Percentiles rank a stretch among this genome's conserved stretches.
phyloP scores from a whole-genome alignment of 306 rosid genomes.

The Sechiopsis laciniata region DNA sequence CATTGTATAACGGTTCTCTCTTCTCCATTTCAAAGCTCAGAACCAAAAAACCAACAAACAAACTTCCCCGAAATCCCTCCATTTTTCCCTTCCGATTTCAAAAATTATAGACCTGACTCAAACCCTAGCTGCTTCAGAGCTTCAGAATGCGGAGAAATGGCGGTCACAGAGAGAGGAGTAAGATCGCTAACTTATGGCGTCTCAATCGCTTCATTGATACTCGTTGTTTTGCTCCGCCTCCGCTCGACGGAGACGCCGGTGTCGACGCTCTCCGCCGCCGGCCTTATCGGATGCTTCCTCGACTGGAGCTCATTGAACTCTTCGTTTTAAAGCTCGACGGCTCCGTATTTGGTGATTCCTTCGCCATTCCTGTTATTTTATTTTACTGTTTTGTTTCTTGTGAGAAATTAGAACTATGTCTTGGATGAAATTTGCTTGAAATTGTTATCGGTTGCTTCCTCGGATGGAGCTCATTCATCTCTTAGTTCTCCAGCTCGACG shows the following conservation, averaged over 20 bases:
- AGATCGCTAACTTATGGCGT: slow-evolving; percentile 16
- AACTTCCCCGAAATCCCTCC: not conserved
- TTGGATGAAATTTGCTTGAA: not conserved
- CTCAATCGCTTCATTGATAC: slow-evolving; percentile 26
- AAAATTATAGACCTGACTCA: not conserved
- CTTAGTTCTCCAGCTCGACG: slow-evolving; percentile 45
- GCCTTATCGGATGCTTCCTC: slow-evolving; percentile 30
- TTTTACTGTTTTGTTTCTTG: not conserved
- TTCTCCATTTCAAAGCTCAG: not conserved
- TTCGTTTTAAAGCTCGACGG: slow-evolving; percentile 48
- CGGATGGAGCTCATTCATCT: slow-evolving; percentile 33
- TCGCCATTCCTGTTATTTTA: not conserved
- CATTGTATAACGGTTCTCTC: not conserved
- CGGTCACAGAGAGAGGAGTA: slow-evolving; percentile 9
- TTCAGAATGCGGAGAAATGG: not conserved
- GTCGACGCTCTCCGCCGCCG: not conserved
- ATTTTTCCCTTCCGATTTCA: not conserved
- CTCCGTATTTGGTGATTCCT: slow-evolving; percentile 39
- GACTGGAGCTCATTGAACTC: slow-evolving; percentile 32
- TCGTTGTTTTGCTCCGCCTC: slow-evolving; percentile 28
- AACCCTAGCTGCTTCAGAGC: not conserved
- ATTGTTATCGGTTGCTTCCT: slow-evolving; percentile 20
- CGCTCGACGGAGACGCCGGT: slow-evolving; percentile 19
- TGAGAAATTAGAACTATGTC: not conserved
- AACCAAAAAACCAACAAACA: not conserved